Evolutionary conservation across 257 asterid genomes (phyloP).

Genomic region (Primulina huaijiensis): DNA sequence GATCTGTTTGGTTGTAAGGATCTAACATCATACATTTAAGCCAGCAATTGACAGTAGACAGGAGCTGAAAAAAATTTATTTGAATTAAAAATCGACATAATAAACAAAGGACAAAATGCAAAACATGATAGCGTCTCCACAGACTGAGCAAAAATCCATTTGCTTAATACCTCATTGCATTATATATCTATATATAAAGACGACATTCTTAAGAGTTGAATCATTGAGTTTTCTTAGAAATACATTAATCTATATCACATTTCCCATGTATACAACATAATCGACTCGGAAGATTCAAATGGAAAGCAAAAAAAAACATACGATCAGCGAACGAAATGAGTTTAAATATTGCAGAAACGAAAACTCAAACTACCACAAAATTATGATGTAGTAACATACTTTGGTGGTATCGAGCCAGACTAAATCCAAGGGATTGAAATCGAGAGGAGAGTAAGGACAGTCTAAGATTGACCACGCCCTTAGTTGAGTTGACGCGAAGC

Average conservation of each 20-base stretch:
- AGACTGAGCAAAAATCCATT: conserved; percentile 6
- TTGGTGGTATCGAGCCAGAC: conserved; percentile 98
- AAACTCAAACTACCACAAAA: conserved; percentile 7
- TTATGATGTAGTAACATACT: conserved; percentile 35
- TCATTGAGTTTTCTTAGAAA: not conserved
- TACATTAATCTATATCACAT: not conserved
- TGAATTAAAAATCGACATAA: not conserved
- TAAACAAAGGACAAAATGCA: not conserved
- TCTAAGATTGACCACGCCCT: conserved; percentile 97
- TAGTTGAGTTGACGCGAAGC: conserved; percentile 95
- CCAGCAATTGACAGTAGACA: conserved; percentile 98
- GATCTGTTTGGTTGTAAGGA: conserved; percentile 95
- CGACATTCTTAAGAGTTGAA: not conserved
- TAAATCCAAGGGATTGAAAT: conserved; percentile 94
- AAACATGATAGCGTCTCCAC: not conserved
- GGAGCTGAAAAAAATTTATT: conserved; percentile 56
- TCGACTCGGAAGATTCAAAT: conserved; percentile 5
- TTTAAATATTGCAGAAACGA: not conserved
- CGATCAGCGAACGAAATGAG: conserved; percentile 1
- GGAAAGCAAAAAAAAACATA: not conserved
- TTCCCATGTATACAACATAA: not conserved
- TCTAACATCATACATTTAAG: conserved; percentile 84
- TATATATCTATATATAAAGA: not conserved
- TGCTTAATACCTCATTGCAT: not conserved
- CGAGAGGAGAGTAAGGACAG: conserved; percentile 96